phyloP scores from a whole-genome alignment of 2,329 filamentous ascomycete species.

The Talaromyces amestolkiae region DNA sequence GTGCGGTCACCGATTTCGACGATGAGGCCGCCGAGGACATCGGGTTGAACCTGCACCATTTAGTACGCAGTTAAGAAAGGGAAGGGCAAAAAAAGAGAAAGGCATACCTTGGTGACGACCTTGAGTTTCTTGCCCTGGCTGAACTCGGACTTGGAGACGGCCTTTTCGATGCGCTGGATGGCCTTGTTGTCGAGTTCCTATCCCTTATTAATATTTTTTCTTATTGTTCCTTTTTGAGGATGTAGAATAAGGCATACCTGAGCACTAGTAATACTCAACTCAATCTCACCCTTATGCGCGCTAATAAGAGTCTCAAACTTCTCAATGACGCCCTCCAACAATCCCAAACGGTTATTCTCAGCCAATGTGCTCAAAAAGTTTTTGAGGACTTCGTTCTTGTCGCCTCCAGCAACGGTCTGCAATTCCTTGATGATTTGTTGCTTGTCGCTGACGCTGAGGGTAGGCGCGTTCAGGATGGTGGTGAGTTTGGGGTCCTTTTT shows the following conservation, averaged over 20 bases:
- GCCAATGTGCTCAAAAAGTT: slow-evolving; percentile 90
- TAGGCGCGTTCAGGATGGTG: slow-evolving; percentile 74
- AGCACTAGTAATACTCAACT: slow-evolving; percentile 87
- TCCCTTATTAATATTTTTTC: not conserved
- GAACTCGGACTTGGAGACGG: slow-evolving; percentile 85
- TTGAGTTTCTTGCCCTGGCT: slow-evolving; percentile 96
- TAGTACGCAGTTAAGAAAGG: not conserved
- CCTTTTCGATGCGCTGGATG: slow-evolving; percentile 78
- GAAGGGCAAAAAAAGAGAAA: not conserved
- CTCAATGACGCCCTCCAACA: slow-evolving; percentile 75
- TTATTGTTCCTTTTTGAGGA: too few species aligned
- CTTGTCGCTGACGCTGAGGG: slow-evolving; percentile 77
- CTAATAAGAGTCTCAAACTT: slow-evolving; percentile 89
- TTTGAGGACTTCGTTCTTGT: slow-evolving; percentile 79
- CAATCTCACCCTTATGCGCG: slow-evolving; percentile 86
- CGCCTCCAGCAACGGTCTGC: slow-evolving; percentile 75
- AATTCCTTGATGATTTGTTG: slow-evolving; percentile 81
- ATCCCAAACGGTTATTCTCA: slow-evolving; percentile 90
- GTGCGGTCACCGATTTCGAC: slow-evolving; percentile 49
- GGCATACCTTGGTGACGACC: slow-evolving; percentile 78
- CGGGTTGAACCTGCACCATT: slow-evolving; percentile 72
- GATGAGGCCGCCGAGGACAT: slow-evolving; percentile 88
- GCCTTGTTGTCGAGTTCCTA: slow-evolving; percentile 85
- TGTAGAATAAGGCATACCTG: slow-evolving; percentile 58
- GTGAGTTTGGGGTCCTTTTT: slow-evolving; percentile 79